Percentiles rank a stretch among this genome's conserved stretches.
Evolutionary conservation across 2,329 filamentous ascomycete genomes (phyloP).

Genomic region (Sphaerulina vaccinii): DNA sequence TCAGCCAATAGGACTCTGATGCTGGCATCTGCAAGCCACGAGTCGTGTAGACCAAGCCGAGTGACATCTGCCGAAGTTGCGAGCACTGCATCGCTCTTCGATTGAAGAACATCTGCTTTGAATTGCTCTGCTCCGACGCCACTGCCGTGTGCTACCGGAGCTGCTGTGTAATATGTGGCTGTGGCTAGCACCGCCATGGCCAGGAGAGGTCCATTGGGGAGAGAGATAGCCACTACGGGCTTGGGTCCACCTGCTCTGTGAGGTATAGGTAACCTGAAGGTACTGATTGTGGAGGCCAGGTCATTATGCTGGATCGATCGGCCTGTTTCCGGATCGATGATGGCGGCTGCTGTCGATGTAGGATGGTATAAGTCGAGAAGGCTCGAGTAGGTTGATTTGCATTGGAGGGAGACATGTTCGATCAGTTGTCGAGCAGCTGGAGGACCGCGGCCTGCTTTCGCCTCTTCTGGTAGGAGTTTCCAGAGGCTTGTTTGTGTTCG

Average conservation of each 20-base stretch:
- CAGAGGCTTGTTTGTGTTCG: constrained; percentile 40
- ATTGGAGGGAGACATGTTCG: constrained; percentile 27
- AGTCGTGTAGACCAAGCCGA: constrained; percentile 41
- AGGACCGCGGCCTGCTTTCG: constrained; percentile 34
- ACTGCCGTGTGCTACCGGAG: constrained; percentile 53
- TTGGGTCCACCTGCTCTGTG: constrained; percentile 30
- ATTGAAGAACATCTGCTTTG: constrained; percentile 51
- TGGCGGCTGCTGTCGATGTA: constrained; percentile 24
- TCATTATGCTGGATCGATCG: constrained; percentile 29
- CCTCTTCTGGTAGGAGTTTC: constrained; percentile 41
- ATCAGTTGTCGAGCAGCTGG: constrained; percentile 21
- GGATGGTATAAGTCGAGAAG: constrained; percentile 34
- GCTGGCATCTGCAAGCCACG: constrained; percentile 36
- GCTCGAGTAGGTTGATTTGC: constrained; percentile 31
- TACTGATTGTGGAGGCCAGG: constrained; percentile 29
- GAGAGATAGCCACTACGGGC: constrained; percentile 51
- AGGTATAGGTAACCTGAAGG: constrained; percentile 32
- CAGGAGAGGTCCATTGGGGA: constrained; percentile 56
- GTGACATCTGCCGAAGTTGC: constrained; percentile 45
- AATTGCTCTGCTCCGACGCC: constrained; percentile 51
- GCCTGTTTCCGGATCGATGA: constrained; percentile 34
- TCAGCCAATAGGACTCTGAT: constrained; percentile 45
- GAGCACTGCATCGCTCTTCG: constrained; percentile 49
- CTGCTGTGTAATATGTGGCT: constrained; percentile 52
- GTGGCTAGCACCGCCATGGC: constrained; percentile 52